Evolutionary conservation across 352 stramenopile species (phyloP).

Genomic region (Phytophthora pisi): DNA sequence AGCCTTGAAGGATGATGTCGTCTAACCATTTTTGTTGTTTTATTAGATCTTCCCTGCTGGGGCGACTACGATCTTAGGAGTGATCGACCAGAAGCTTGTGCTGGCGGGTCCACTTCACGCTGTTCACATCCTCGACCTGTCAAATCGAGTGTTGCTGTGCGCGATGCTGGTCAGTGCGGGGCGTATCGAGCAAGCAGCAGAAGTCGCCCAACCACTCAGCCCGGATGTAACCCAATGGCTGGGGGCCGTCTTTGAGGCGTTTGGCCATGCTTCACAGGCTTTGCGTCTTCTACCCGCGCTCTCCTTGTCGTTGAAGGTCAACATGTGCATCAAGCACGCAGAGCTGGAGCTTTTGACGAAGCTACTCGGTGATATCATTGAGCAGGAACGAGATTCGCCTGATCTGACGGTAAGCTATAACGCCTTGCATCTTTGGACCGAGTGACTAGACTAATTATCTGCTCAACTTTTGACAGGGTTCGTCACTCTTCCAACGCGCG

Average conservation of each 20-base stretch:
- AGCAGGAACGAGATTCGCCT: conserved; percentile 40
- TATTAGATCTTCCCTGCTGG: conserved; percentile 44
- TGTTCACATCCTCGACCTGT: conserved; percentile 64
- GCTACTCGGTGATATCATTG: conserved; percentile 37
- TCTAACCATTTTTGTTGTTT: conserved; percentile 6
- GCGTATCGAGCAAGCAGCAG: conserved; percentile 42
- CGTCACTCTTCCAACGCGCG: conserved; percentile 62
- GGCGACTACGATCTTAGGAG: conserved; percentile 54
- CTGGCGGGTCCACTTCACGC: conserved; percentile 48
- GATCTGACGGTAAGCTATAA: conserved; percentile 45
- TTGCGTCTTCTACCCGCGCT: conserved; percentile 45
- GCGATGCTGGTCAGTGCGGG: conserved; percentile 68
- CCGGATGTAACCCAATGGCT: conserved; percentile 57
- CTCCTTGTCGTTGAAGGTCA: conserved; percentile 52
- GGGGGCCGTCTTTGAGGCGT: conserved; percentile 68
- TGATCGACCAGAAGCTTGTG: conserved; percentile 59
- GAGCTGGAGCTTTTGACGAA: conserved; percentile 44
- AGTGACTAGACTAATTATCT: background rate
- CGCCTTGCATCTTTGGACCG: background rate
- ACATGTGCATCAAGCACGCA: conserved; percentile 76
- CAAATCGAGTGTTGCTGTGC: conserved; percentile 69
- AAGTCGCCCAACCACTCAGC: conserved; percentile 49
- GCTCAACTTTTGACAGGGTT: conserved; percentile 38
- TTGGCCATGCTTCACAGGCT: conserved; percentile 51
- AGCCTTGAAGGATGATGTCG: background rate